Conservation (phyloP, 148 eudicot species). For the Spergularia marina region DNA sequence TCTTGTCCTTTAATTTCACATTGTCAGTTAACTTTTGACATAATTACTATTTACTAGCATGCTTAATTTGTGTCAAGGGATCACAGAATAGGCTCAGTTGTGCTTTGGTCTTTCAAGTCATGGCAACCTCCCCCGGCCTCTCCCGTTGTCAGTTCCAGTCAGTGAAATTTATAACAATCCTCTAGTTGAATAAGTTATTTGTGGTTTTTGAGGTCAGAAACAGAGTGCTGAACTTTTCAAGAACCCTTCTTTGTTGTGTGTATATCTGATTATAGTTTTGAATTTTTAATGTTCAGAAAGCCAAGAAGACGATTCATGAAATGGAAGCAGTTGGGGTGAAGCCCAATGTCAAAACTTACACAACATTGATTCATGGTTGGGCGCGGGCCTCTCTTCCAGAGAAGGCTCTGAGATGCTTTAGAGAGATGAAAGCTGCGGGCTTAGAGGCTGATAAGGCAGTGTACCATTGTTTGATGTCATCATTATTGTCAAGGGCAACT, state of each 20-base stretch:
- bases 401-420: slow-evolving; percentile 75
- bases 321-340: slow-evolving; percentile 79
- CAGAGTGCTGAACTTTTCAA: not conserved
- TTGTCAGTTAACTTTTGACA: not conserved
- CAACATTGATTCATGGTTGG: slow-evolving; percentile 93
- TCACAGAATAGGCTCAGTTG: too few species aligned
- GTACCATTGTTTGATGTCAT: slow-evolving; percentile 89
- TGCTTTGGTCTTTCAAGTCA: too few species aligned
- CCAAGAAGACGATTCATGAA: slow-evolving; percentile 63
- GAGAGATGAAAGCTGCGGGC: slow-evolving; percentile 71
- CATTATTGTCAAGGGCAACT: slow-evolving; percentile 81
- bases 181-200: too few species aligned
- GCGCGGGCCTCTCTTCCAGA: slow-evolving; percentile 91
- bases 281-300: slow-evolving; percentile 45
- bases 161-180: too few species aligned
- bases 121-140: too few species aligned
- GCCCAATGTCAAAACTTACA: slow-evolving; percentile 84
- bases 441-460: slow-evolving; percentile 87
- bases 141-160: too few species aligned
- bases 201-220: too few species aligned
- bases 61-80: too few species aligned
- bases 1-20: not conserved
- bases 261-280: slow-evolving; percentile 8
- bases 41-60: too few species aligned
- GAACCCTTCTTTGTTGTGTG: not conserved